Base-by-base conservation (phyloP, 176 grass and related monocot genomes). In the Panicum miliaceum region DNA sequence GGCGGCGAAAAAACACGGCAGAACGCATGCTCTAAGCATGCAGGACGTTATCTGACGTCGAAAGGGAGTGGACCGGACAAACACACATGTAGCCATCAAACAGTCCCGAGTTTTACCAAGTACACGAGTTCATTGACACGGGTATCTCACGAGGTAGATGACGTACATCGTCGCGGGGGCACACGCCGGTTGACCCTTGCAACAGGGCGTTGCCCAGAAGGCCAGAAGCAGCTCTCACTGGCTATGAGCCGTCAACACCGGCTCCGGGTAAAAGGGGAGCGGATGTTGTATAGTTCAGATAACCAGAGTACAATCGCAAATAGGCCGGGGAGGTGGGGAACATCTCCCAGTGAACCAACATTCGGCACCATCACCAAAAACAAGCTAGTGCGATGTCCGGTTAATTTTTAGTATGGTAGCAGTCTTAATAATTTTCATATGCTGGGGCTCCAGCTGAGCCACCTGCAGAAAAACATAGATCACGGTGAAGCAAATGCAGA, bases 301-400 rank as follows among this genome's bases (percentile, higher is more conserved):
- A 15, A 45, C 66, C 37, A 29, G 16, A 68, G 7, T 51, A 43
- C 60, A 59, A 18, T 26, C 14, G 10, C 38, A 0, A 41, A 48
- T 69, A 70, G 2, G 29, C 29, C 29, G 15, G 27, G 0, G 29
- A 23, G 22, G 22, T 2, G 29, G 18, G 6, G 60, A 27, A 20
- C 46, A 3, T 34, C 25, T 69, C 41, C 46, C 7, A 59, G 47
- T 23, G 72, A 87, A 77, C 63, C 63, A 87, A 70, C 72, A 82
- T 77, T 20, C 68, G n/a, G 84, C 84, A 65, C 66, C 45, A 71
- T 64, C 68, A 65, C 25, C 36, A 42, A 74, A 80, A 85, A 79
- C 48, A 42, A 41, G 68, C 84, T 73, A 65, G 84, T 81, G 76
- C 68, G 1, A 80, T 81, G 68, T 81, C 63, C 46, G 0, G 45